A percentile compares a stretch with the other conserved stretches of the same genome.
Conservation (phyloP, 2,329 filamentous ascomycete genomes). For the Herpotrichia juniperi region DNA sequence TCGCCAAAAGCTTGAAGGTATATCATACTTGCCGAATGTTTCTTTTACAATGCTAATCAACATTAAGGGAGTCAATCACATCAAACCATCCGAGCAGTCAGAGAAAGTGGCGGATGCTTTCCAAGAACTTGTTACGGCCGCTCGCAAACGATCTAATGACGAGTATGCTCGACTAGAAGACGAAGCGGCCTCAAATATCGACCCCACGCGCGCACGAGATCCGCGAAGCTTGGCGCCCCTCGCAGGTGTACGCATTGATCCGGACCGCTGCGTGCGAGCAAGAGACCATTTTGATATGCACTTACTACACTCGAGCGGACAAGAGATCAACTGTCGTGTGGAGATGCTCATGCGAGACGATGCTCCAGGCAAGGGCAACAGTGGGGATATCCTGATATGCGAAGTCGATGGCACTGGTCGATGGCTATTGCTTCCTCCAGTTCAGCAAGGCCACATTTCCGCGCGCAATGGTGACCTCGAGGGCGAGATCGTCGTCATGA, state of each 20-base stretch:
- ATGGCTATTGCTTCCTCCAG: constrained; percentile 91
- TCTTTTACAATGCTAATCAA: constrained; percentile 2
- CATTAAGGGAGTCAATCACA: constrained; percentile 61
- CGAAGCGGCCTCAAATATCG: constrained; percentile 83
- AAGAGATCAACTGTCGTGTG: constrained; percentile 85
- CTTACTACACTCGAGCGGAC: constrained; percentile 85
- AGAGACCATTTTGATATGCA: constrained; percentile 90
- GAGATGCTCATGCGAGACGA: constrained; percentile 88
- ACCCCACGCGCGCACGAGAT: constrained; percentile 80
- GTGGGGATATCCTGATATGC: constrained; percentile 88
- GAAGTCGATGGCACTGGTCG: constrained; percentile 79
- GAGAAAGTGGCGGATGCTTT: constrained; percentile 67
- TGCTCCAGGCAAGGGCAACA: constrained; percentile 66
- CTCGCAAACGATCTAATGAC: constrained; percentile 75
- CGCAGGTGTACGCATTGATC: constrained; percentile 73
- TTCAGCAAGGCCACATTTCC: constrained; percentile 75
- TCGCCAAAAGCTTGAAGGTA: constrained; percentile 82
- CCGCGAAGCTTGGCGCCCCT: constrained; percentile 76
- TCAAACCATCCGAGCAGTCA: constrained; percentile 61
- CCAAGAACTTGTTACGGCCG: constrained; percentile 75
- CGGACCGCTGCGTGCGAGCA: constrained; percentile 81
- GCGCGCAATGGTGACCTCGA: constrained; percentile 76
- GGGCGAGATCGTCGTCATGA: constrained; percentile 83
- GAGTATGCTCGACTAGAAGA: constrained; percentile 78
- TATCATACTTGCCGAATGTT: neutral